Evolutionary conservation across 441 rosid genomes (phyloP), one percentile per base, ranked within the genome.

Genomic region (Dalechampia spathulata): DNA sequence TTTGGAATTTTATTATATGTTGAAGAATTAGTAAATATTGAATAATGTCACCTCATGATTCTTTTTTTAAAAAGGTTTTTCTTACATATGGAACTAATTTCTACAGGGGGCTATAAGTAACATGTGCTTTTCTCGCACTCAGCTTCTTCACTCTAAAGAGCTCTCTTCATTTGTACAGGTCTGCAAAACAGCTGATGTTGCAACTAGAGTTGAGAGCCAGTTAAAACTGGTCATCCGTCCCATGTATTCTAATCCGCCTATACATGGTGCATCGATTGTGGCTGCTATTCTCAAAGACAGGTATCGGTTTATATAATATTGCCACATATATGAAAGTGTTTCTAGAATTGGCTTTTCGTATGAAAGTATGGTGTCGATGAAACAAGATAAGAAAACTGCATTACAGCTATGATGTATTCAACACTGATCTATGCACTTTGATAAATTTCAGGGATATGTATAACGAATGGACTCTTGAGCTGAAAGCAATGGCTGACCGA

Each of bases 401-500:
- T 3, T n/a, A n/a, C n/a, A n/a, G n/a, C n/a, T n/a, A n/a, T 9
- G 7, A 5, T 16, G 32, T 26, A 55, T 55, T 44, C 38, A 17
- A 32, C 47, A 54, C 25, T 25, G 8, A 52, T 30, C 4, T 37
- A 26, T 25, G 36, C n/a, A 11, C 10, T 25, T 26, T 23, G 40
- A 26, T 40, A 40, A 27, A 30, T 41, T 56, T 15, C 19, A 40
- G 37, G 5, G 14, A 14, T 55, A 15, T 38, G 45, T 15, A 19
- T 56, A 27, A 34, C 14, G 52, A 86, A 64, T 92, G 99, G 99
- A 83, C 92, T 58, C 50, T 72, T 39, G 99, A 92, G 70, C 72
- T 89, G 80, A 89, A 89, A 62, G 86, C 85, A 17, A 87, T 92
- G 99, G 95, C 95, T 55, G 95, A 87, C 70, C 96, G 97, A 43